Base-by-base conservation (phyloP, 352 stramenopile species). In the Globisporangium spiculum region DNA sequence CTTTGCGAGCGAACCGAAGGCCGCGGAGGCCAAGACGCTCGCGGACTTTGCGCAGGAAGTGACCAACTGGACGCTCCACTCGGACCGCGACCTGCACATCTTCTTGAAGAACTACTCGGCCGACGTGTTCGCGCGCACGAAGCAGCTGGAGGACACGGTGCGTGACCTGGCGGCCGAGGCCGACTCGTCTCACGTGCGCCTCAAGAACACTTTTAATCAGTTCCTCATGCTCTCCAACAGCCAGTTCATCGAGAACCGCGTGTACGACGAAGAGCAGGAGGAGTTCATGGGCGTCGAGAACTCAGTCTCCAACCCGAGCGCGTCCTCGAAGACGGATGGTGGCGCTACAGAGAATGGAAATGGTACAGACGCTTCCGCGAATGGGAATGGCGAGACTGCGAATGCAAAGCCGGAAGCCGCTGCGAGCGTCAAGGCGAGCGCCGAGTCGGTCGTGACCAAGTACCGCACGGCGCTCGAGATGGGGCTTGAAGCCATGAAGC, bases 241-340 rank as follows among this genome's bases (percentile, higher is more conserved):
- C 65, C 89, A 96, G 75, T 96, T 96, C 66, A 92, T 96, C 52
- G 89, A 96, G 69, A 95, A 95, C 70, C 88, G 88, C 70, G 88
- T 96, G 53, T 95, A 95, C 73, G 89, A 95, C 70, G 86, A 95
- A 54, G 87, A 95, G 55, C 87, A 94, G 64, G 86, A 93, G 22
- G 83, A 93, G 69, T 77, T 88, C 52, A 86, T 84, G 20, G 75
- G 69, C 52, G 63, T 71, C 3, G 81, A 79, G n/a, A 71, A 59
- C 3, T 54, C 36, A 0, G 63, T 53, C 1, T 30, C 60, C 14
- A 54, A 63, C 30, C 30, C 52, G n/a, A 70, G 44, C 24, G 59
- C 41, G 26, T 69, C 38, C 4, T 20, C 64, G 2, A 63, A 75
- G 26, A 12, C 46, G 14, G 59, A 56, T 27, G 27, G 27, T 60